phyloP scores from a whole-genome alignment of 108 stramenopile species.

The Skeletonema marinoi region DNA sequence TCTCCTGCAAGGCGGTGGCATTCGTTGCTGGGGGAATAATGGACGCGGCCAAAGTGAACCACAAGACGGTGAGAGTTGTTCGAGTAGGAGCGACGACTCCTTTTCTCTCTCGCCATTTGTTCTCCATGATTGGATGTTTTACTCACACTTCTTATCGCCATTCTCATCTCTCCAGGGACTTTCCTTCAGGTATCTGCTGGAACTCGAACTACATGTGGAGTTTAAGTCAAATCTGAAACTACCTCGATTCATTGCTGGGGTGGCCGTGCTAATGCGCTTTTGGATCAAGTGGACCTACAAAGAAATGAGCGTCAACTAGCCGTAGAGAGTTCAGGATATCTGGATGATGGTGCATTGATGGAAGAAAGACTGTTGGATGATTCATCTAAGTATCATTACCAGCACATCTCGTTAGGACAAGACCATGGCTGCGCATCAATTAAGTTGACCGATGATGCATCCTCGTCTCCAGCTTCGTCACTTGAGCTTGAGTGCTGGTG shows the following conservation, averaged over 20 bases:
- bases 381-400: neutral
- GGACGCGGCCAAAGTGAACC: conserved; percentile 29
- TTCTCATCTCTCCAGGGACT: conserved; percentile 1
- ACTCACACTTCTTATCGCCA: too few relatives aligned
- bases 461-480: neutral
- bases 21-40: conserved; percentile 48
- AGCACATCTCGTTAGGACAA: conserved; percentile 37
- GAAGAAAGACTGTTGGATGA: neutral
- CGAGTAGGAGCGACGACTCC: neutral
- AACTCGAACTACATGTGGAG: conserved; percentile 24
- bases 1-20: conserved; percentile 2
- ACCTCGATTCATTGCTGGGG: conserved; percentile 37
- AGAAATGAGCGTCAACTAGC: neutral
- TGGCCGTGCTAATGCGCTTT: conserved; percentile 28
- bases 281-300: conserved; percentile 15
- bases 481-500: conserved; percentile 44
- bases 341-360: neutral
- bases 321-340: neutral
- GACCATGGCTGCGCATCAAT: conserved; percentile 34
- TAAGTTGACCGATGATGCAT: neutral
- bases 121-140: too few relatives aligned
- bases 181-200: conserved; percentile 42
- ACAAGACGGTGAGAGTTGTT: conserved; percentile 28
- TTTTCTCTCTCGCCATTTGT: neutral
- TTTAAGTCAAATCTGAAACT: conserved; percentile 16